Evolutionary conservation across 371 early-diverging fungal genomes (phyloP).

Genomic region (Smittium culicis): DNA sequence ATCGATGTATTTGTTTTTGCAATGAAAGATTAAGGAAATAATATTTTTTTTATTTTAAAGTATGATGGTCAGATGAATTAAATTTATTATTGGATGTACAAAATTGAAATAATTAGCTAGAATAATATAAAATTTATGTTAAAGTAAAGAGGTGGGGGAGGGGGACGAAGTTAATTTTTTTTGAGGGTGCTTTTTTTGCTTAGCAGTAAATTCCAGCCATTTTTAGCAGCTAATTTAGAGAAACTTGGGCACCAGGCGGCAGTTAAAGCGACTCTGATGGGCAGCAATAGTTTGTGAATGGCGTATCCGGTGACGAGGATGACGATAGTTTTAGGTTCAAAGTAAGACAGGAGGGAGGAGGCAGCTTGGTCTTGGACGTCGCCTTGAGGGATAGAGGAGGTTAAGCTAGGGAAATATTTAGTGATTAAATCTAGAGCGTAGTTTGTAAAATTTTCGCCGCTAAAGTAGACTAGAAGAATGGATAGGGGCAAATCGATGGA

Average conservation of each 20-base stretch:
- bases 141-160: too few species aligned
- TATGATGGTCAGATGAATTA: too few species aligned
- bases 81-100: too few species aligned
- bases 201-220: conserved; percentile 31
- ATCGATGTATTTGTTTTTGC: too few species aligned
- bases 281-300: conserved; percentile 30
- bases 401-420: background rate
- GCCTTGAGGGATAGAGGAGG: background rate
- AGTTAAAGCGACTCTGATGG: conserved; percentile 24
- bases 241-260: conserved; percentile 29
- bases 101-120: too few species aligned
- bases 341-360: too few species aligned
- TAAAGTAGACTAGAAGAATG: conserved; percentile 1
- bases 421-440: background rate
- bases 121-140: too few species aligned
- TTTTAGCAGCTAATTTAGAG: conserved; percentile 26
- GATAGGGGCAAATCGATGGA: conserved; percentile 1
- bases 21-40: too few species aligned
- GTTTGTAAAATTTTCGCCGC: background rate
- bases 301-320: conserved; percentile 30
- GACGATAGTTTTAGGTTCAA: conserved; percentile 23
- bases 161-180: too few species aligned
- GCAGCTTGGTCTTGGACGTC: background rate
- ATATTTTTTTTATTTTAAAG: too few species aligned
- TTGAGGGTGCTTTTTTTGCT: too few species aligned